Base-by-base conservation (phyloP, 2,329 filamentous ascomycete species). In the Alternaria arborescens region DNA sequence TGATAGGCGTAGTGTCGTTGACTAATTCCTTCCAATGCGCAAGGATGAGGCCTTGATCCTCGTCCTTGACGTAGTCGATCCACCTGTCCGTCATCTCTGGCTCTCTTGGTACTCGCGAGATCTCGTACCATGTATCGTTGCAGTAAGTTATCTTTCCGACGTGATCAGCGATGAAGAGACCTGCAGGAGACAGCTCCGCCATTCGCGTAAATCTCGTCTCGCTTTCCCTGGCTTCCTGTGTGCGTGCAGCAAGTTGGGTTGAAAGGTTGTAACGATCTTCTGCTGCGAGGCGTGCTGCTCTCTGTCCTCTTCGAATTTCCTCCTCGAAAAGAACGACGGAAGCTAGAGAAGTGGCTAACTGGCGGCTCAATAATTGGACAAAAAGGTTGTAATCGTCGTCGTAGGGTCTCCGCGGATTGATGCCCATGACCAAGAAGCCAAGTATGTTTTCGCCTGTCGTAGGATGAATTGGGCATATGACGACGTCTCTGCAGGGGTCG, bases 291-390 rank as follows among this genome's bases (percentile, higher is more conserved):
- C 87, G 88, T 20, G 91, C 92, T 1, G 91, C 91, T 68, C 84
- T 85, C 76, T 93, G 89, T 1, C 91, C 90, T 61, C 91, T 85
- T 60, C 86, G 86, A 65, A 94, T 93, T 73, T 95, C 92, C 67
- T 94, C 91, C 73, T 94, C 91, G 59, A 94, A 94, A 2, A 95
- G 78, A 0, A 94, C 90, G 0, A 94, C 91, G 0, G 91, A 94
- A 1, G 91, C 91, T 75, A 94, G 85, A 0, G 91, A 93, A 0
- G 91, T 94, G 8, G 89, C 91, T 8, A 94, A 82, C 73, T 94
- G 92, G 22, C 91, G 86, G 47, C 88, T 89, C 5, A 94, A 79
- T 1, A 94, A 83, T 68, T 91, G 88, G 38, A 94, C 84, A 69
- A 94, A 95, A 0, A 94, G 82, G 63, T 87, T 87, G 71, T 94